Evolutionary conservation across 352 stramenopile genomes (phyloP), one percentile per base, ranked within the genome.

Genomic region (Pythium phragmitis): DNA sequence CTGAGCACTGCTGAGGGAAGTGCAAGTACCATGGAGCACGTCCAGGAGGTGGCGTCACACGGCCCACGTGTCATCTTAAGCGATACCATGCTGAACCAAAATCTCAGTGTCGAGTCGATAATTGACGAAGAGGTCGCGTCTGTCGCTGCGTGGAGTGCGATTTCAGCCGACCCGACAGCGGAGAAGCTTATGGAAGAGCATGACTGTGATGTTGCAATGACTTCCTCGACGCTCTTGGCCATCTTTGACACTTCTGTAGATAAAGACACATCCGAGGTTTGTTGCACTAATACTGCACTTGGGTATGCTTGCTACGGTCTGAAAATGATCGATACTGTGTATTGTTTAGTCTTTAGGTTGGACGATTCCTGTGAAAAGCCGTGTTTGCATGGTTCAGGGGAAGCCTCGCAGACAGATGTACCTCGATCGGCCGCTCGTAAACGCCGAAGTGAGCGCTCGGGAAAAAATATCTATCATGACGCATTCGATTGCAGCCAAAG

Each of bases 141-240:
- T 9, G 30, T 23, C 33, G 16, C 17, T 12, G 16, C 19, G 3
- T 72, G 66, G 66, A 42, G 42, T 19, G 60, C 71, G 19, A 87
- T 92, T 46, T 95, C 87, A 1, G 68, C 75, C 0, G 87, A 95
- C 52, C 17, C 63, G 3, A 70, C 75, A 2, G 83, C 84, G 0
- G 73, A 82, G 30, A 50, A 74, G 13, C 70, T 95, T 23, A 90
- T 94, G 80, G 69, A 85, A 26, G 58, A 77, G 51, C 76, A 87
- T 47, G 67, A 88, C 16, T 95, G 87, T 34, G 79, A 92, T n/a
- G 42, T 92, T 0, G 82, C 80, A 1, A 75, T 95, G 23, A 82
- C 85, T 0, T 84, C 82, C 2, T 88, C 81, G 2, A 90, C 87
- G 6, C 65, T 95, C 21, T 39, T 83, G 33, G 63, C 72, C n/a